Base-by-base conservation (phyloP, 495 filamentous ascomycete species). In the Penicillium maclennaniae region DNA sequence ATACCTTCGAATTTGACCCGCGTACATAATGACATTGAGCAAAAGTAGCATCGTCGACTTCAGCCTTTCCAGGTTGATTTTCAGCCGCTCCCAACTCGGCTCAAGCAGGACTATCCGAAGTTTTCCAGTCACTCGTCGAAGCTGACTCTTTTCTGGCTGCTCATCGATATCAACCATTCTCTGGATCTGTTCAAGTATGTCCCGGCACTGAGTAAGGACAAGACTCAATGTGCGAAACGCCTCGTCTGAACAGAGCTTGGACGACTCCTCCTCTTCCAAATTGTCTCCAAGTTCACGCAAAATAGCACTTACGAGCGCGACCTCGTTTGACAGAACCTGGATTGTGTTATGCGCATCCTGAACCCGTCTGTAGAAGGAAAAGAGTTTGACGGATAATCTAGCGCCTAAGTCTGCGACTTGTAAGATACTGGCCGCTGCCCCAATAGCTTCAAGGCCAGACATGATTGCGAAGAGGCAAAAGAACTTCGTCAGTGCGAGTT, bases 1-100 rank as follows among this genome's bases (percentile, higher is more conserved):
- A 28, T 47, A 54, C 61, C 45, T 56, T 26, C 61, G 48, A 31
- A 65, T 23, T 20, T 67, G 61, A 15, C 62, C 54, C 15, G 69
- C 69, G 52, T 67, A 72, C 40, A 59, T 64, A 27, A 75, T 64
- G 0, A 75, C 72, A 52, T 70, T 66, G 0, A 75, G 53, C 55
- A 72, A 51, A 7, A 74, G 49, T 12, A 63, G 42, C 54, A 73
- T 58, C 16, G 66, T 72, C 10, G 56, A 58, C 48, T 73, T 75
- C 34, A 75, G 46, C 27, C 62, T 63, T 20, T 74, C 71, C 21
- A 74, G 48, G 34, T 70, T 63, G 3, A 25, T 40, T 12, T 59
- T 54, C 7, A 74, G 43, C 10, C 56, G 37, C 25, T 66, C 43
- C 23, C 74, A 36, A n/a, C 59, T 59, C 6, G 59, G 58, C 51